A percentile compares a stretch with the other conserved stretches of the same genome.
Evolutionary conservation across 2,329 filamentous ascomycete genomes (phyloP).

Genomic region (Fusarium secorum): DNA sequence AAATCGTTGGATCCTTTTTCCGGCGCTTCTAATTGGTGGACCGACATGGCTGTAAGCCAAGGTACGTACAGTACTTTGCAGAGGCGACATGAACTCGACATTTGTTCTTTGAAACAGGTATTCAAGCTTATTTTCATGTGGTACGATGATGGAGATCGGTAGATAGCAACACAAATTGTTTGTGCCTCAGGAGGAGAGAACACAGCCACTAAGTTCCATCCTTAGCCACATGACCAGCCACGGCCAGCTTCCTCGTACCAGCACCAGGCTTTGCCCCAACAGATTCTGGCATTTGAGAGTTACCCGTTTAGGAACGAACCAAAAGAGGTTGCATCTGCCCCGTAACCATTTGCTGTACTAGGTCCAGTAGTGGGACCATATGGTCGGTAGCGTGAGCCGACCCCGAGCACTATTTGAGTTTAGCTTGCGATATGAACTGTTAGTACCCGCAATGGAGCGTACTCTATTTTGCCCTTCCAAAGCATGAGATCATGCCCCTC

Average conservation of each 20-base stretch:
- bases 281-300: background rate
- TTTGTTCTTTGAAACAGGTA: background rate
- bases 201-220: background rate
- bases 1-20: background rate
- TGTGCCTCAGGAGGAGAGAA: background rate
- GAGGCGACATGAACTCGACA: background rate
- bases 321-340: background rate
- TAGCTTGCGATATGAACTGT: constrained; percentile 1
- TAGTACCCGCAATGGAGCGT: background rate
- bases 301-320: background rate
- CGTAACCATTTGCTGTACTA: background rate
- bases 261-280: background rate
- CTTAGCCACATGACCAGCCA: background rate
- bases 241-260: background rate
- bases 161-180: background rate
- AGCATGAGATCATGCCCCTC: background rate
- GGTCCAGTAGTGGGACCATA: background rate
- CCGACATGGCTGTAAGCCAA: background rate
- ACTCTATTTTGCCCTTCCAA: background rate
- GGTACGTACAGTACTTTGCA: background rate
- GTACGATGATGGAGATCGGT: background rate
- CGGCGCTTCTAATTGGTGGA: background rate
- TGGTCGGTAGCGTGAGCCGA: background rate
- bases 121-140: background rate
- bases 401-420: background rate